Conservation (phyloP, 495 filamentous ascomycete genomes). For the Neurospora cerealis region DNA sequence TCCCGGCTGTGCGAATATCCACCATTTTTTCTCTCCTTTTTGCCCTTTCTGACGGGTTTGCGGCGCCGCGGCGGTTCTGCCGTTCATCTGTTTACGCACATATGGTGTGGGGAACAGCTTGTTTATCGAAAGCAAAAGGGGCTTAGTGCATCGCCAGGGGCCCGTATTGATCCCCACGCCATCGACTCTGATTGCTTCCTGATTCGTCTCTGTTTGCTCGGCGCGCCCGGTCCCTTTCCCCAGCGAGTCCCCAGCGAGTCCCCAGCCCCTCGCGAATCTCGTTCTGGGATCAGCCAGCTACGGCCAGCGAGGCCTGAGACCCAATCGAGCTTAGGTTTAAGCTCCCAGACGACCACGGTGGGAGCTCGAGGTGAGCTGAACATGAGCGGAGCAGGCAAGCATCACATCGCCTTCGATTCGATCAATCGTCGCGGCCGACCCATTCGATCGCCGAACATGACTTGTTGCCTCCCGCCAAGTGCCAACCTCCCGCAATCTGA, state of each 20-base stretch:
- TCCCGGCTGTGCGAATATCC: not conserved
- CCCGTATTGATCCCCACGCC: constrained; percentile 6
- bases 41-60: not conserved
- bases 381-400: not conserved
- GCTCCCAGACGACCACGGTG: not conserved
- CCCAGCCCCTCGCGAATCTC: not conserved
- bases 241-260: not conserved
- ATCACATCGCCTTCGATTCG: not conserved
- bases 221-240: not conserved
- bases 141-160: constrained; percentile 17
- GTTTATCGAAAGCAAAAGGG: constrained; percentile 24
- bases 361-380: not conserved
- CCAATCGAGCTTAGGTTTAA: not conserved
- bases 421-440: not conserved
- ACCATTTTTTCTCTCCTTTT: not conserved
- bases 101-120: constrained; percentile 20
- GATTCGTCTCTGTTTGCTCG: not conserved
- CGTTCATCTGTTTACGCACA: constrained; percentile 20
- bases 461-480: not conserved
- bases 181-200: constrained; percentile 9
- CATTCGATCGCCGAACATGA: not conserved
- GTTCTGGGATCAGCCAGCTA: not conserved
- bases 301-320: not conserved
- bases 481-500: not conserved
- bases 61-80: not conserved